Base-by-base conservation (phyloP, 805 yeast genomes). In the Sugiyamaella americana region DNA sequence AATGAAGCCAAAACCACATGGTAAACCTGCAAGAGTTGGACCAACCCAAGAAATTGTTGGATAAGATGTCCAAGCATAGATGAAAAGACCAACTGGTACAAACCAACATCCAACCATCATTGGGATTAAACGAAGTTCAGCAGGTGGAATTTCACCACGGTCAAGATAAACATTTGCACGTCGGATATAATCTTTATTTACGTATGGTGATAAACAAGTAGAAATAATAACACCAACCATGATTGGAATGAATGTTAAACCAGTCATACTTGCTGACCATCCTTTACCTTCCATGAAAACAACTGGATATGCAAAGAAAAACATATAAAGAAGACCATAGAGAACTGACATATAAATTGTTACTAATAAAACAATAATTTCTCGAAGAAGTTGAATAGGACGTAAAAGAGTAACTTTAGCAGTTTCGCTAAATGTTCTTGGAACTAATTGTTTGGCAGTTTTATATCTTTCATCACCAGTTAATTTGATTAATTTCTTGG, bases 201-300 rank as follows among this genome's bases (percentile, higher is more conserved):
- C 57, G 35, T 57, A 55, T 3, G 68, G 70, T 3, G 69, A 55
- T 2, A 58, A 21, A 16, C 52, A 54, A 1, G 61, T 51, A 64
- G 62, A 93, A 58, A 84, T 78, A 29, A 89, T 80, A 39, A 83
- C 75, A 55, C 95, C 96, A 1, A 91, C 79, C 0, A 79, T 83
- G 26, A 87, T 63, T 5, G 84, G 79, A 36, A 83, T 55, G 62
- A 82, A 85, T 2, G 84, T 77, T 43, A 82, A 67, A 38, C 87
- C 89, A 32, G 77, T 78, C 22, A 72, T 74, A 53, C 80, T 79
- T 42, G 69, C 62, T n/a, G 63, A 58, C 61, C 76, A 82, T 11
- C 68, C 66, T 57, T 77, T 81, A 26, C 76, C 76, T 47, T 66
- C 72, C 16, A 58, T 60, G 57, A 80, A 79, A 6, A 80, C 77